Evolutionary conservation across 345 rosid species (phyloP).

Genomic region (Camelina neglecta): DNA sequence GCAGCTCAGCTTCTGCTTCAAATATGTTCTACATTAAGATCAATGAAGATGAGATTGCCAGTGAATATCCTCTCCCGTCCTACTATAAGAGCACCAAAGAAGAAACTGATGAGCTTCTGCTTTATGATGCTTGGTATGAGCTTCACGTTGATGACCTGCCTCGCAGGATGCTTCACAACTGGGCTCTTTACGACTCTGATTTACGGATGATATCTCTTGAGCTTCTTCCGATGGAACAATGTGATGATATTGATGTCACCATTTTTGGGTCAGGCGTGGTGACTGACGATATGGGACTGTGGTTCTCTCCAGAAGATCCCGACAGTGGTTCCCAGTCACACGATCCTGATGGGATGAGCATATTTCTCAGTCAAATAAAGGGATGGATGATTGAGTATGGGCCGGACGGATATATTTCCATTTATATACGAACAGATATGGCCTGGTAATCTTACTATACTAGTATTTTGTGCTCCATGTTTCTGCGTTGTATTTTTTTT

Average conservation of each 20-base stretch:
- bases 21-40: slow-evolving; percentile 68
- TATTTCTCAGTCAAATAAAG: slow-evolving; percentile 72
- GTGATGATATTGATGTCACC: slow-evolving; percentile 74
- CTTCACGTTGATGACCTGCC: slow-evolving; percentile 62
- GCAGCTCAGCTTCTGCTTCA: slow-evolving; percentile 51
- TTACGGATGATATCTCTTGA: slow-evolving; percentile 74
- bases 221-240: slow-evolving; percentile 78
- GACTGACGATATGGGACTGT: slow-evolving; percentile 67
- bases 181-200: slow-evolving; percentile 88
- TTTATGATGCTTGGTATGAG: slow-evolving; percentile 51
- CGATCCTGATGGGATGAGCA: slow-evolving; percentile 53
- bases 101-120: slow-evolving; percentile 73
- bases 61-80: slow-evolving; percentile 87
- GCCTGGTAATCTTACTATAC: slow-evolving; percentile 64
- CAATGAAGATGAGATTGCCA: slow-evolving; percentile 82
- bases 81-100: slow-evolving; percentile 58
- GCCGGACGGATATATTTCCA: slow-evolving; percentile 49
- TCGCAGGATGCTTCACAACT: slow-evolving; percentile 67
- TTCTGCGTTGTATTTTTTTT: slow-evolving; percentile 1
- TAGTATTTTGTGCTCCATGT: background rate
- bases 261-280: slow-evolving; percentile 75
- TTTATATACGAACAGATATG: slow-evolving; percentile 75
- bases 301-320: slow-evolving; percentile 55
- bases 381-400: slow-evolving; percentile 93
- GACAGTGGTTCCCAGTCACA: slow-evolving; percentile 43